These are phyloP conservation scores for Amaranthus tricolor DNA, from an alignment of 179 eudicot genomes.

Conservation along the genomic window DNA sequence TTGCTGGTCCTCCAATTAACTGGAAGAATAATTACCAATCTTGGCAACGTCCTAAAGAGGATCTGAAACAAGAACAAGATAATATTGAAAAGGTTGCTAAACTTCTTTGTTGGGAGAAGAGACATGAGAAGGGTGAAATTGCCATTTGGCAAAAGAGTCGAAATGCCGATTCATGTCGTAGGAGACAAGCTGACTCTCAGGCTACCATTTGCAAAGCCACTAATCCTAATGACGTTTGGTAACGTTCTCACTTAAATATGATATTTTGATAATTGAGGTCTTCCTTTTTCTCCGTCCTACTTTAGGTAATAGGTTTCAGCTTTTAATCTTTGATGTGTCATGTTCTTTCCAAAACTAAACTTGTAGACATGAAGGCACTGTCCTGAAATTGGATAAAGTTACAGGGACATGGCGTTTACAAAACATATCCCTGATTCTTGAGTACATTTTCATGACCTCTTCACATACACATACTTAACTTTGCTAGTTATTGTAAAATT, in stretches of 20 bases:
- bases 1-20: slow-evolving; percentile 77
- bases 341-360: background rate
- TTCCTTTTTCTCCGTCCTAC: background rate
- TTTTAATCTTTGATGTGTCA: too few relatives aligned
- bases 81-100: slow-evolving; percentile 67
- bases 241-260: slow-evolving; percentile 17
- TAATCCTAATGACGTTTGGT: slow-evolving; percentile 70
- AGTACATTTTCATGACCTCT: too few relatives aligned
- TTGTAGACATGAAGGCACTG: too few relatives aligned
- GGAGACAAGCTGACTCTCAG: slow-evolving; percentile 37
- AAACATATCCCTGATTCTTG: too few relatives aligned
- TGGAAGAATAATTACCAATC: slow-evolving; percentile 62
- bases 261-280: background rate
- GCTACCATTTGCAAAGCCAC: slow-evolving; percentile 47
- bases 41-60: slow-evolving; percentile 75
- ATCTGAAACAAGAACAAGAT: slow-evolving; percentile 61
- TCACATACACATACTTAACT: too few relatives aligned
- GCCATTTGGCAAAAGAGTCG: slow-evolving; percentile 71
- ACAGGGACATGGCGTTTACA: too few relatives aligned
- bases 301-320: background rate
- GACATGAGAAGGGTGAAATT: slow-evolving; percentile 62
- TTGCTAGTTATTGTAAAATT: too few relatives aligned
- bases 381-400: too few relatives aligned
- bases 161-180: slow-evolving; percentile 45
- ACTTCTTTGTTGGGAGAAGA: slow-evolving; percentile 83